Evolutionary conservation across 768 basidiomycete genomes (phyloP).

Genomic region (Tephrocybe sp.): DNA sequence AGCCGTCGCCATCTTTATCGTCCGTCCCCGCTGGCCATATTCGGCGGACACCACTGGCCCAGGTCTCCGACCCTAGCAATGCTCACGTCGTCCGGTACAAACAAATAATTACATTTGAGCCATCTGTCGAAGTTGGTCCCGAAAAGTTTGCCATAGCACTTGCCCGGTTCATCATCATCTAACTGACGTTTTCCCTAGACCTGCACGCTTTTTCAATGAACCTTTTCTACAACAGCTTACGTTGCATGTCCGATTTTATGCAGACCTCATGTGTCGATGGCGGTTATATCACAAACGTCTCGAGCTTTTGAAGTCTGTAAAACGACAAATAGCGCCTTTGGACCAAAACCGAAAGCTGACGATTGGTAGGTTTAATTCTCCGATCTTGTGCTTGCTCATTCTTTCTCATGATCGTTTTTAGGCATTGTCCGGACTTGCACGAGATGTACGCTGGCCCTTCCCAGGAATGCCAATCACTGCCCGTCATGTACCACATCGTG

Average conservation of each 20-base stretch:
- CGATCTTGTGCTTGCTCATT: neutral
- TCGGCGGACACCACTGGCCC: conserved; percentile 36
- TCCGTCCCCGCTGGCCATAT: conserved; percentile 40
- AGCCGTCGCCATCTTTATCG: conserved; percentile 39
- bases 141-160: conserved; percentile 10
- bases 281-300: conserved; percentile 65
- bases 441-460: conserved; percentile 37
- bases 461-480: conserved; percentile 38
- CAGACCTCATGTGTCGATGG: conserved; percentile 78
- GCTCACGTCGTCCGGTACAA: conserved; percentile 27
- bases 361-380: conserved; percentile 32
- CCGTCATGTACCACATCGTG: conserved; percentile 41
- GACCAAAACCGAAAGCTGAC: conserved; percentile 25
- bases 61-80: conserved; percentile 24
- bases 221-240: conserved; percentile 42
- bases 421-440: conserved; percentile 51
- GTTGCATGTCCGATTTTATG: conserved; percentile 67
- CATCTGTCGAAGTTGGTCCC: conserved; percentile 24
- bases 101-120: conserved; percentile 36
- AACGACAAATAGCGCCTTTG: conserved; percentile 22
- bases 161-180: conserved; percentile 1
- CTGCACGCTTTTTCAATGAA: conserved; percentile 30
- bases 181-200: conserved; percentile 17
- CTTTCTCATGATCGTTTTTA: conserved; percentile 18
- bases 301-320: conserved; percentile 71